phyloP scores from a whole-genome alignment of 176 grass and related monocot species.

The Saccharum officinarum region DNA sequence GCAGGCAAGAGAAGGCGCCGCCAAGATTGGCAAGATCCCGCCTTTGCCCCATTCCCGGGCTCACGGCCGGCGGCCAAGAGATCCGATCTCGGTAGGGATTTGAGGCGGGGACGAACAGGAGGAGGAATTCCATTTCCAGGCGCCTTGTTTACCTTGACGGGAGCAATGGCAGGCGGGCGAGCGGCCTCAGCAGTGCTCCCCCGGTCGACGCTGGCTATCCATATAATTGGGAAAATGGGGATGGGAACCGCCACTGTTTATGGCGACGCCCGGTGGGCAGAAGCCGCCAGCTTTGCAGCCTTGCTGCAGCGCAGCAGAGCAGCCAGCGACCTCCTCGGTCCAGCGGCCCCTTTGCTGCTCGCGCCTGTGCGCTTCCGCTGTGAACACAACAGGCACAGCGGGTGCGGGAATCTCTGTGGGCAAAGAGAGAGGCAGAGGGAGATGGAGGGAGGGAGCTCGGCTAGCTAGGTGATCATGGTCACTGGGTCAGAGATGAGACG shows the following conservation, averaged over 20 bases:
- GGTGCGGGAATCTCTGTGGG: slow-evolving; percentile 34
- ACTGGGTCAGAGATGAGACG: slow-evolving; percentile 23
- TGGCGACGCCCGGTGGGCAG: slow-evolving; percentile 4
- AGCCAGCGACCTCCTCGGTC: not conserved
- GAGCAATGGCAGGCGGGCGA: slow-evolving; percentile 36
- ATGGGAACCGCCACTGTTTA: slow-evolving; percentile 55
- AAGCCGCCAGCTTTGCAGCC: slow-evolving; percentile 50
- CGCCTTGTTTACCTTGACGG: slow-evolving; percentile 33
- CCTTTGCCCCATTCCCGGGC: not conserved
- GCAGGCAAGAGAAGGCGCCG: slow-evolving; percentile 1
- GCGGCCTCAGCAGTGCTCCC: not conserved
- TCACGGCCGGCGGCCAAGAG: not conserved
- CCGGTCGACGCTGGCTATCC: not conserved
- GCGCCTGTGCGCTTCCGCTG: slow-evolving; percentile 26
- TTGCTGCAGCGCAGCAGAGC: not conserved
- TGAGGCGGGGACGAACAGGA: not conserved
- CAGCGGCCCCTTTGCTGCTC: not conserved
- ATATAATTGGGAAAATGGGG: slow-evolving; percentile 48
- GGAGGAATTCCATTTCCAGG: not conserved
- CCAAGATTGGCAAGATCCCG: slow-evolving; percentile 39
- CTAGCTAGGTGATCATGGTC: slow-evolving; percentile 37
- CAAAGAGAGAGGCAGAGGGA: too few species aligned
- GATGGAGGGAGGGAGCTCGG: not conserved
- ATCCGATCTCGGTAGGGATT: slow-evolving; percentile 21
- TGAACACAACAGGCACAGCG: slow-evolving; percentile 20